Percentiles rank a stretch among this genome's conserved stretches.
phyloP scores from a whole-genome alignment of 2,329 filamentous ascomycete genomes.

The Fusarium xyrophilum region DNA sequence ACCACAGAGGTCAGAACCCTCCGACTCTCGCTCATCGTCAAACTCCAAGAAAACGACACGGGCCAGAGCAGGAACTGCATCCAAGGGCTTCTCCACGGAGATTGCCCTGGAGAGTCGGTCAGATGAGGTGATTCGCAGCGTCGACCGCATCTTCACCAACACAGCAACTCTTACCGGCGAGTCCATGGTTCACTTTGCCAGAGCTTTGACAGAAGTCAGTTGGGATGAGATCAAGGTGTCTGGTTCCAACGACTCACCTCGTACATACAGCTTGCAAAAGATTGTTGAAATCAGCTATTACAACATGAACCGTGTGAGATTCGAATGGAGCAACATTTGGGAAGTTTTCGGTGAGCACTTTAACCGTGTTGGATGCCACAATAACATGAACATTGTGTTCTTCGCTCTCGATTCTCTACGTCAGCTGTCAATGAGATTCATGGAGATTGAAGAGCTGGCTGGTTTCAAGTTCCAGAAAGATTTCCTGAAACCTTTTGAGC shows the following conservation, averaged over 20 bases:
- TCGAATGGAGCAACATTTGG: constrained; percentile 99
- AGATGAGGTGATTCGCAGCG: constrained; percentile 88
- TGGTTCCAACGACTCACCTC: constrained; percentile 90
- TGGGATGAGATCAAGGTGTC: constrained; percentile 99
- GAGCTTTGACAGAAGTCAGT: constrained; percentile 90
- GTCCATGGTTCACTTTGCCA: constrained; percentile 94
- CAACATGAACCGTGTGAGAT: constrained; percentile 98
- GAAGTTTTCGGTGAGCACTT: constrained; percentile 97
- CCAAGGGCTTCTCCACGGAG: constrained; percentile 73
- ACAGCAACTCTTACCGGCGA: constrained; percentile 92
- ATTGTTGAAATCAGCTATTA: constrained; percentile 99
- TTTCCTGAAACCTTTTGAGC: constrained; percentile 97
- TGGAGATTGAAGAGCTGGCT: constrained; percentile 96
- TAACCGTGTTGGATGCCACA: constrained; percentile 95
- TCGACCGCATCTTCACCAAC: constrained; percentile 96
- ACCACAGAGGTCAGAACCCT: constrained; percentile 60
- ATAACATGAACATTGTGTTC: constrained; percentile 95
- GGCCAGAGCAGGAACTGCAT: constrained; percentile 62
- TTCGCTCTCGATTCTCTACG: constrained; percentile 95
- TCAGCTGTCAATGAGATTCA: constrained; percentile 96
- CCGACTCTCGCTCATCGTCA: constrained; percentile 70
- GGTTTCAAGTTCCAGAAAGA: constrained; percentile 99
- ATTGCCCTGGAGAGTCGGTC: constrained; percentile 92
- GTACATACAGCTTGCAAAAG: constrained; percentile 97
- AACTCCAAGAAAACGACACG: constrained; percentile 61